Percentiles rank a stretch among this genome's conserved stretches.
These are phyloP conservation scores for Mediolabrus comicus DNA, from an alignment of 108 stramenopile genomes.

Conservation along the genomic window DNA sequence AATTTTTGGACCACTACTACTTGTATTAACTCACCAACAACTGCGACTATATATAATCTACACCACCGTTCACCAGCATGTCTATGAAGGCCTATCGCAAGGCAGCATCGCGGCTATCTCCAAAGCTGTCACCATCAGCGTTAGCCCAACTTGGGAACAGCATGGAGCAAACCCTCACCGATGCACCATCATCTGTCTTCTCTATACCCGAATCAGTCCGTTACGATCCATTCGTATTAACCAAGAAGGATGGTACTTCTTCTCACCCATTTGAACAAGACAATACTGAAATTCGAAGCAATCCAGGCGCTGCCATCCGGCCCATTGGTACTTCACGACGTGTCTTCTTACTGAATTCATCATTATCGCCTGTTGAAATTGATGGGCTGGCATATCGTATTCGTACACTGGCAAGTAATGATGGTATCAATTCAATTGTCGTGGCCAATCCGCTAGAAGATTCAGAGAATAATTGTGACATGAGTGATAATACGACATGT, in stretches of 20 bases:
- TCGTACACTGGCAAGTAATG: slow-evolving; percentile 56
- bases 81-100: slow-evolving; percentile 7
- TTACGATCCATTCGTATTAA: slow-evolving; percentile 14
- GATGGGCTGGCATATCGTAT: slow-evolving; percentile 80
- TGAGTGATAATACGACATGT: slow-evolving; percentile 29
- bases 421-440: slow-evolving; percentile 60
- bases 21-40: too few species aligned
- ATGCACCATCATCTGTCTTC: slow-evolving; percentile 20
- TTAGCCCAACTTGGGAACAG: slow-evolving; percentile 20
- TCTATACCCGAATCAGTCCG: slow-evolving; percentile 36
- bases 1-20: too few species aligned
- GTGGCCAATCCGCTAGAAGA: slow-evolving; percentile 68
- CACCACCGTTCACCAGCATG: too few species aligned
- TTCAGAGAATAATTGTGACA: slow-evolving; percentile 40
- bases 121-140: slow-evolving; percentile 6
- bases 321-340: slow-evolving; percentile 71
- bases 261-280: not conserved
- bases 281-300: not conserved
- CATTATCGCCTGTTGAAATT: slow-evolving; percentile 58
- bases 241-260: not conserved
- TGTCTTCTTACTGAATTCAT: slow-evolving; percentile 67
- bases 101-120: slow-evolving; percentile 12
- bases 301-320: slow-evolving; percentile 55
- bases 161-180: slow-evolving; percentile 14
- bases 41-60: too few species aligned